Evolutionary conservation across 2,329 filamentous ascomycete species (phyloP).

Genomic region (Pseudopyricularia javanii): DNA sequence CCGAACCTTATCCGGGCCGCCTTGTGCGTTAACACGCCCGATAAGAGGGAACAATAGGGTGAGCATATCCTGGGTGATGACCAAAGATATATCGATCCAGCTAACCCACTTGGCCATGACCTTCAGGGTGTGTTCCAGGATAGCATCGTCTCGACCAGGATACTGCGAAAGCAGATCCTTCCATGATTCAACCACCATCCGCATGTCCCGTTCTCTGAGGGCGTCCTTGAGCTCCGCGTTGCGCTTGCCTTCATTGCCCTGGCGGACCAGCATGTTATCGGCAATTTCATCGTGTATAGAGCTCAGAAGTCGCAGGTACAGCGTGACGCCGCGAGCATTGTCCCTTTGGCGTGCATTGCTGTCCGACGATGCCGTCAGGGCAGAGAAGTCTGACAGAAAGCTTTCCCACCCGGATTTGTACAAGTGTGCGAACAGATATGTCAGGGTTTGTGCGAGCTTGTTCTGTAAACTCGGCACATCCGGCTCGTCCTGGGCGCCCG

Average conservation of each 20-base stretch:
- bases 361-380: slow-evolving; percentile 53
- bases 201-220: slow-evolving; percentile 74
- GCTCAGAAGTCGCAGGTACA: slow-evolving; percentile 79
- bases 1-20: slow-evolving; percentile 65
- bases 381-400: slow-evolving; percentile 84
- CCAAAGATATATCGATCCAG: slow-evolving; percentile 93
- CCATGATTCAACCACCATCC: slow-evolving; percentile 82
- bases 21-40: slow-evolving; percentile 52
- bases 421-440: slow-evolving; percentile 78
- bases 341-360: slow-evolving; percentile 39
- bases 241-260: slow-evolving; percentile 66
- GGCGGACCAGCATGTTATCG: slow-evolving; percentile 73
- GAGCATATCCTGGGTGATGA: slow-evolving; percentile 84
- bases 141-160: slow-evolving; percentile 52
- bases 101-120: slow-evolving; percentile 96
- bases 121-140: slow-evolving; percentile 80
- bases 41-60: slow-evolving; percentile 76
- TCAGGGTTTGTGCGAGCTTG: slow-evolving; percentile 92
- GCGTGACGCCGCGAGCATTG: slow-evolving; percentile 63
- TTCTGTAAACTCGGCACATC: slow-evolving; percentile 80
- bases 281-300: slow-evolving; percentile 97
- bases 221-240: slow-evolving; percentile 88
- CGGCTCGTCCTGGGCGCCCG: slow-evolving; percentile 35
- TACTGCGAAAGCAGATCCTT: slow-evolving; percentile 78
- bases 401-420: slow-evolving; percentile 79